Base-by-base conservation (phyloP, 2,329 filamentous ascomycete genomes). In the Verticillium nubilum region DNA sequence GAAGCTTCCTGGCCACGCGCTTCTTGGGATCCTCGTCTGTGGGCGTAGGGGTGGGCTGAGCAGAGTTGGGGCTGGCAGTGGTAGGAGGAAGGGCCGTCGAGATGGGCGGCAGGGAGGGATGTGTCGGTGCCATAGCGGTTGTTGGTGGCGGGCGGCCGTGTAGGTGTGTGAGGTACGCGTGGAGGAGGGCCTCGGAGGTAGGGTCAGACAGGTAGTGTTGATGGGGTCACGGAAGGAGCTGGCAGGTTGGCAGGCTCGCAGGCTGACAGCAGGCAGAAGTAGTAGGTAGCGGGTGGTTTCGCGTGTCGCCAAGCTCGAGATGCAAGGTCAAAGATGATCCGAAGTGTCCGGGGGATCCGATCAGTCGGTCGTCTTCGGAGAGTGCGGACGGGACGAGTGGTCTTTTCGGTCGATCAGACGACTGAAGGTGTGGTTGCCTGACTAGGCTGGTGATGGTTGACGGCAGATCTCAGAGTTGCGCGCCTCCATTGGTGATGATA, bases 1-100 rank as follows among this genome's bases (percentile, higher is more conserved):
- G 76, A 17, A 82, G 74, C 65, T 74, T 82, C 59, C 72, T 76
- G 57, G 71, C 73, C 12, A 76, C 67, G 58, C 76, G 76, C 58
- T 73, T 74, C 57, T 71, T 73, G 28, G 72, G 59, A 47, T 71
- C 72, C 50, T 74, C 71, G 53, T 74, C 72, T 26, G 56, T 59
- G 54, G 57, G 42, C 35, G 58, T 27, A 60, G 60, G n/a, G 58
- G 58, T 58, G 56, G 28, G 58, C 28, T 54, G 58, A 53, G 37
- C 59, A 35, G 27, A 33, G 55, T 25, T 58, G 47, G 35, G 57
- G 50, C 19, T 37, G 55, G 25, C 59, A 58, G 42, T 19, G 35
- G 50, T 58, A 56, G 53, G 33, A 47, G 50, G 50, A 17, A 50
- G 52, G 52, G 29, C 19, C 25, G 31, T 27, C 29, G 47, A 50